These are phyloP conservation scores for Capronia americana DNA, from an alignment of 2,329 filamentous ascomycete genomes.

Conservation along the genomic window DNA sequence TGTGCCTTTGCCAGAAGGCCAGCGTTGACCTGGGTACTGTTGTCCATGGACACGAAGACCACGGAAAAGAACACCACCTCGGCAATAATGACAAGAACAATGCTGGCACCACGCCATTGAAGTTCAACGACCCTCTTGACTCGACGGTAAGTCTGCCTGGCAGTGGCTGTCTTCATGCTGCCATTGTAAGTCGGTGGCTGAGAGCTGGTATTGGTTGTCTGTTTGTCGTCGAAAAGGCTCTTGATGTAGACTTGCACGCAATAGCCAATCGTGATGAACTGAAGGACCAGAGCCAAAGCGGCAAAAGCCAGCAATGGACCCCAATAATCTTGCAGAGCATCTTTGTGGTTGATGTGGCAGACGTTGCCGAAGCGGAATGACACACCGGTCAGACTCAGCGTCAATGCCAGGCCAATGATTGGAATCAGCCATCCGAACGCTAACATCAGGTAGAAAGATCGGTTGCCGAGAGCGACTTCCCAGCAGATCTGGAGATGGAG, in stretches of 20 bases:
- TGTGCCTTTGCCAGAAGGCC: conserved; percentile 62
- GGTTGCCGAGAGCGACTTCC: conserved; percentile 86
- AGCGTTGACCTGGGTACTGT: conserved; percentile 65
- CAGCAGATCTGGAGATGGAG: conserved; percentile 98
- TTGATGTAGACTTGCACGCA: conserved; percentile 94
- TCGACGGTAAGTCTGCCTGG: conserved; percentile 85
- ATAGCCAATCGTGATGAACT: conserved; percentile 85
- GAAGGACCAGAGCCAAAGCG: conserved; percentile 75
- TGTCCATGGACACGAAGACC: conserved; percentile 87
- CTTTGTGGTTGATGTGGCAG: conserved; percentile 91
- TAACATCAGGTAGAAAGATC: conserved; percentile 87
- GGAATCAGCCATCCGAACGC: conserved; percentile 84
- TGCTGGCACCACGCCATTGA: conserved; percentile 91
- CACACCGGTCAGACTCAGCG: conserved; percentile 84
- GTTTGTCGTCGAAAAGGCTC: conserved; percentile 75
- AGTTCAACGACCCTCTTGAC: conserved; percentile 85
- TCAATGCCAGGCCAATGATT: conserved; percentile 73
- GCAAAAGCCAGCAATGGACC: conserved; percentile 83
- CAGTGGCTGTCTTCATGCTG: conserved; percentile 79
- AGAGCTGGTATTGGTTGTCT: conserved; percentile 70
- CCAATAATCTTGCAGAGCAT: conserved; percentile 87
- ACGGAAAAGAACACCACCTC: conserved; percentile 95
- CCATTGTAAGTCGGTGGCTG: conserved; percentile 75
- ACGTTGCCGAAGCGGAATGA: conserved; percentile 91
- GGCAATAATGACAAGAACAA: conserved; percentile 85